These are phyloP conservation scores for Clathrus columnatus DNA, from an alignment of 768 basidiomycete genomes.

Conservation along the genomic window DNA sequence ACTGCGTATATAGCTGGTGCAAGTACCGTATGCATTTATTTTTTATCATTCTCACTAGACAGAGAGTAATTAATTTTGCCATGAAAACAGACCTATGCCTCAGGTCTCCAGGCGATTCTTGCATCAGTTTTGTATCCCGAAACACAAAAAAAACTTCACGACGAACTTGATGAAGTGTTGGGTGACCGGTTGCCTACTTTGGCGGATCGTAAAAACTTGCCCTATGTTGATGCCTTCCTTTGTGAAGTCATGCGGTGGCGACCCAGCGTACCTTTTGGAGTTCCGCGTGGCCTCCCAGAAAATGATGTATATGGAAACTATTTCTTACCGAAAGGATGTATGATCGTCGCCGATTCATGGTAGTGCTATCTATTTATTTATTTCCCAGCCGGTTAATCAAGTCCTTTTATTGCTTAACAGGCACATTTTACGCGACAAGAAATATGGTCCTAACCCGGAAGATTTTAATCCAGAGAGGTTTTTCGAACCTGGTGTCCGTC, in stretches of 20 bases:
- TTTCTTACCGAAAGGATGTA: conserved; percentile 3
- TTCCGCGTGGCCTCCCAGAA: conserved; percentile 1
- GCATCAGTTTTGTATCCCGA: conserved; percentile 3
- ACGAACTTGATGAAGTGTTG: conserved; percentile 5
- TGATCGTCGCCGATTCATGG: conserved; percentile 4
- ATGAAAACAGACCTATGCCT: not conserved
- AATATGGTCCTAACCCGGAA: conserved; percentile 22
- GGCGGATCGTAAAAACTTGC: not conserved
- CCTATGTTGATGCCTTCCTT: conserved; percentile 5
- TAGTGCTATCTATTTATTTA: too few relatives aligned
- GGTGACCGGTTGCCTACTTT: conserved; percentile 7
- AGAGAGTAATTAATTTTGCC: too few relatives aligned
- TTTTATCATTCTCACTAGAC: too few relatives aligned
- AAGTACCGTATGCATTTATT: conserved; percentile 19
- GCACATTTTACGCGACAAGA: not conserved
- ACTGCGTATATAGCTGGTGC: conserved; percentile 36
- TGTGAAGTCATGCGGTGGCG: conserved; percentile 8
- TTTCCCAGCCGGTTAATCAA: not conserved
- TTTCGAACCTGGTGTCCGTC: conserved; percentile 16
- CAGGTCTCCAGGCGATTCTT: not conserved
- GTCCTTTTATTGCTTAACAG: not conserved
- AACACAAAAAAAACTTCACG: not conserved
- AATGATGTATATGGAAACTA: conserved; percentile 7
- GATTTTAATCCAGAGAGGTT: conserved; percentile 30
- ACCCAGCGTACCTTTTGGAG: conserved; percentile 3